Percentiles rank a stretch among this genome's conserved stretches.
phyloP scores from a whole-genome alignment of 169 alveolate species.

The Besnoitia besnoiti region DNA sequence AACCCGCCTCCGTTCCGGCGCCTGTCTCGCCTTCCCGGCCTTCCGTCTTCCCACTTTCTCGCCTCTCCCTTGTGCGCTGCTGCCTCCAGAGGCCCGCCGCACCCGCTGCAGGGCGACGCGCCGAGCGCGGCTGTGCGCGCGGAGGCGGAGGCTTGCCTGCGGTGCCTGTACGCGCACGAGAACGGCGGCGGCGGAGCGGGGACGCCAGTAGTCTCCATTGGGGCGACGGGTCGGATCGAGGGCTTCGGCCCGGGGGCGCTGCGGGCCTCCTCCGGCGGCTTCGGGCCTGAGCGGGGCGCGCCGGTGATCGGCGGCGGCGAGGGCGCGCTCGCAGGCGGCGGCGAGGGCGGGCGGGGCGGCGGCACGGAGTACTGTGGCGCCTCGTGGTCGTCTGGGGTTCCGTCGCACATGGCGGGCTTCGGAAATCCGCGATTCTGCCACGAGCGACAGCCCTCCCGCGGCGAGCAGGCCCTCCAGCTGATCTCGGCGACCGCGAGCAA shows the following conservation, averaged over 20 bases:
- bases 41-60: too few species aligned
- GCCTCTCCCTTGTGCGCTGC: background rate
- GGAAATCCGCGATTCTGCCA: slow-evolving; percentile 22
- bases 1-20: too few species aligned
- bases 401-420: slow-evolving; percentile 16
- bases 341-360: background rate
- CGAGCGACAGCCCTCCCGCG: background rate
- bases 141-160: slow-evolving; percentile 28
- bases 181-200: slow-evolving; percentile 24
- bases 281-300: too few species aligned
- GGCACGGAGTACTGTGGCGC: background rate
- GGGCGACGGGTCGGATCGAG: slow-evolving; percentile 22
- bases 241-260: slow-evolving; percentile 13
- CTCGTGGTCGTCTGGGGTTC: background rate
- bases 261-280: slow-evolving; percentile 13
- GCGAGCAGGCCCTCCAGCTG: slow-evolving; percentile 38
- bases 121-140: slow-evolving; percentile 21
- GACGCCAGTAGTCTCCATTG: background rate
- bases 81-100: slow-evolving; percentile 35
- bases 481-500: slow-evolving; percentile 29
- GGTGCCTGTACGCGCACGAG: slow-evolving; percentile 28
- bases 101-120: slow-evolving; percentile 47
- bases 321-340: background rate
- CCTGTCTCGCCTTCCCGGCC: too few species aligned
- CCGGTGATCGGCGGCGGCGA: too few species aligned